Conservation (phyloP, 2,329 filamentous ascomycete genomes). For the Xylaria sp. region DNA sequence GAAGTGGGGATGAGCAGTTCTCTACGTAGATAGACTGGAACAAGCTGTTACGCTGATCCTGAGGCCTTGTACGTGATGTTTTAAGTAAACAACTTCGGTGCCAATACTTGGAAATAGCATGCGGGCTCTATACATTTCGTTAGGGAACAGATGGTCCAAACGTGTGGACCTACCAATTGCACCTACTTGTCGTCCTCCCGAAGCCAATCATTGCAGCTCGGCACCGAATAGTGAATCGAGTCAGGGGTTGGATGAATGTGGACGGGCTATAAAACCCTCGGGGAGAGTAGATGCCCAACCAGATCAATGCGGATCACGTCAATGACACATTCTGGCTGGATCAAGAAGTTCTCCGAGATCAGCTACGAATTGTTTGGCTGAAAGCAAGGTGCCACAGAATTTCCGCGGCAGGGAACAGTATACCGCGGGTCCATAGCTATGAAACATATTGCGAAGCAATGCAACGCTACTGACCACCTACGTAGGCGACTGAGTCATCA, state of each 20-base stretch:
- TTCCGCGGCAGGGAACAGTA: not conserved
- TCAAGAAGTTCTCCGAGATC: not conserved
- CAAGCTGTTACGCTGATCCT: not conserved
- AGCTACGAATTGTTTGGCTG: constrained; percentile 4
- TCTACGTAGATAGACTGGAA: not conserved
- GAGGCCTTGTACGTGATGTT: not conserved
- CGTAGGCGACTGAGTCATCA: not conserved
- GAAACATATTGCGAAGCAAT: not conserved
- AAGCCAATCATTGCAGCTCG: not conserved
- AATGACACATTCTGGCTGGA: not conserved
- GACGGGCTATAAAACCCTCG: not conserved
- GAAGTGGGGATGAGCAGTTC: not conserved
- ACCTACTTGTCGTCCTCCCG: not conserved
- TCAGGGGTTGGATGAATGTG: not conserved
- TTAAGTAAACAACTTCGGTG: not conserved
- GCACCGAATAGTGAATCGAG: not conserved
- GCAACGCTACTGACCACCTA: not conserved
- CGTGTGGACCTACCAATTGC: not conserved
- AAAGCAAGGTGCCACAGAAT: not conserved
- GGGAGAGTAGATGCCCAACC: not conserved
- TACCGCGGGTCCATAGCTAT: not conserved
- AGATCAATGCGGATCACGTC: not conserved
- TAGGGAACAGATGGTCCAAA: not conserved
- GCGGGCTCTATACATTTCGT: not conserved
- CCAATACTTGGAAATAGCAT: not conserved